Evolutionary conservation across 768 basidiomycete genomes (phyloP).

Genomic region (Gloeopeniophorella convolvens): DNA sequence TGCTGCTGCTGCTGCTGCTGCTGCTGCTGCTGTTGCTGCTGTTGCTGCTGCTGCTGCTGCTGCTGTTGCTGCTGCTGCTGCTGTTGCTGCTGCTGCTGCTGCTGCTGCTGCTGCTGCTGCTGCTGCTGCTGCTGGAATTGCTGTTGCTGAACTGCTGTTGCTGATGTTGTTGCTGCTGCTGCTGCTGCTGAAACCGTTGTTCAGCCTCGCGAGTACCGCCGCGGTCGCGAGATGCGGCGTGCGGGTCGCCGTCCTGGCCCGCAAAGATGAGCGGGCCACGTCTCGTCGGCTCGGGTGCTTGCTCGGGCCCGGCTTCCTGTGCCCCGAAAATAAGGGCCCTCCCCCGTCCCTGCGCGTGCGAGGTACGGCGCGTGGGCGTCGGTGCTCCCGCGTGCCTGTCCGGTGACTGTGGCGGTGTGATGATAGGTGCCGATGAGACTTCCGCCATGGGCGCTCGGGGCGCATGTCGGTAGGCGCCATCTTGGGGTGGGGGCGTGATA

Average conservation of each 20-base stretch:
- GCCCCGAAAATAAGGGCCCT: background rate
- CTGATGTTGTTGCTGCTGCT: too few species aligned
- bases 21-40: background rate
- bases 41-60: background rate
- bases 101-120: background rate
- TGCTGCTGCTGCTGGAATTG: background rate
- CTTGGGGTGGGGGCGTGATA: background rate
- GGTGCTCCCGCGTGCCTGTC: background rate
- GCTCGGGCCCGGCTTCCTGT: background rate
- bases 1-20: background rate
- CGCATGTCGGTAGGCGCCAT: background rate
- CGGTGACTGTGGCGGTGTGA: conserved; percentile 8
- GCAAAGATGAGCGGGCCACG: background rate
- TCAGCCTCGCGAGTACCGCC: background rate
- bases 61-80: background rate
- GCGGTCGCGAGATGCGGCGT: background rate
- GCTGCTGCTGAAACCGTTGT: background rate
- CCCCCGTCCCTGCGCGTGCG: background rate
- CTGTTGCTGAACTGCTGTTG: too few species aligned
- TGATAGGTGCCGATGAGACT: background rate
- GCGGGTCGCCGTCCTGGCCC: background rate
- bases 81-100: background rate
- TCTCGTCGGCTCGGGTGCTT: background rate
- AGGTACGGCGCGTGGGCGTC: conserved; percentile 6
- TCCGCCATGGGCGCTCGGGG: background rate